phyloP scores from a whole-genome alignment of 148 eudicot species.

The Nepenthes gracilis region DNA sequence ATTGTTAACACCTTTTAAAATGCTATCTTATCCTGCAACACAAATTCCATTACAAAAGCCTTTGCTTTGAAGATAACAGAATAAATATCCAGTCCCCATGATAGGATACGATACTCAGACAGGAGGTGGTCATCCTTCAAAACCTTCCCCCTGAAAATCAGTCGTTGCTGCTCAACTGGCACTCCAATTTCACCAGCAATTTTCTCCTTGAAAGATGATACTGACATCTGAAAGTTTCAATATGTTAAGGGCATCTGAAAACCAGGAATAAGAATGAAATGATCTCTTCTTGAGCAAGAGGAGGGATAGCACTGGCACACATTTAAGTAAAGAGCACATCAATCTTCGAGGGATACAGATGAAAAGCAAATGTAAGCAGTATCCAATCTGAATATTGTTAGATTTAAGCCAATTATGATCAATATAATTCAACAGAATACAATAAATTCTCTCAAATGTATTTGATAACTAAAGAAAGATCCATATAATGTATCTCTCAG shows the following conservation, averaged over 20 bases:
- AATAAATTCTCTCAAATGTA: too few relatives aligned
- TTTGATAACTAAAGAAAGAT: too few relatives aligned
- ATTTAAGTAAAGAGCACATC: neutral
- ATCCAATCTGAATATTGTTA: too few relatives aligned
- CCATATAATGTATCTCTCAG: too few relatives aligned
- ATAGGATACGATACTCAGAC: conserved; percentile 85
- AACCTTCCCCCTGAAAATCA: conserved; percentile 90
- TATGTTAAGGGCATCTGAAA: neutral
- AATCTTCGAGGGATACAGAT: neutral
- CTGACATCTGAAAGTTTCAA: conserved; percentile 43
- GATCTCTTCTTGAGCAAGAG: neutral
- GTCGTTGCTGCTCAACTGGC: conserved; percentile 79
- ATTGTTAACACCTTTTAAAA: neutral
- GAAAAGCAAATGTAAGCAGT: neutral
- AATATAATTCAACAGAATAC: too few relatives aligned
- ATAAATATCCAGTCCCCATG: too few relatives aligned
- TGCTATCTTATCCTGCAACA: too few relatives aligned
- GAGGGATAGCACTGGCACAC: neutral
- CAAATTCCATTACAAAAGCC: too few relatives aligned
- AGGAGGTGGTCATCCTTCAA: conserved; percentile 76
- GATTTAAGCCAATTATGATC: too few relatives aligned
- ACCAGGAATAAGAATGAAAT: neutral
- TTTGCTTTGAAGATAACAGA: too few relatives aligned
- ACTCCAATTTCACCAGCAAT: conserved; percentile 67
- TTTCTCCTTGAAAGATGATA: conserved; percentile 68